Evolutionary conservation across 208 protist species (phyloP).

Genomic region (Crithidia bombi): DNA sequence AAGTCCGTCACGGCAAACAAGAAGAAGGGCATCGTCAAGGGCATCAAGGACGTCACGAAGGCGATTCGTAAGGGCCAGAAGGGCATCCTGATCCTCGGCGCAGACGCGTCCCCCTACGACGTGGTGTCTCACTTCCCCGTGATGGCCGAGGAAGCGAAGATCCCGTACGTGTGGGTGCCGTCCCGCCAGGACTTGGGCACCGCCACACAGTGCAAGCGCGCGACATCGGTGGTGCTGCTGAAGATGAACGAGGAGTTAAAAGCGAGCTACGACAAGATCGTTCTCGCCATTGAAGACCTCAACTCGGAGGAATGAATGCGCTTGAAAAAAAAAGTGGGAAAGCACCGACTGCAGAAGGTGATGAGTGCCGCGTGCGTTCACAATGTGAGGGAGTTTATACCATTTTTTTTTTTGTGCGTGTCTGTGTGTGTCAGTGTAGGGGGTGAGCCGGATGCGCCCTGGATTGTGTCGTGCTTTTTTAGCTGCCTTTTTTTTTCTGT

Average conservation of each 20-base stretch:
- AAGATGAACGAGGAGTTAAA: slow-evolving; percentile 83
- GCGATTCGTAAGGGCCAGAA: slow-evolving; percentile 92
- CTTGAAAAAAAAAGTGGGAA: too few species aligned
- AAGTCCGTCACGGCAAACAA: slow-evolving; percentile 91
- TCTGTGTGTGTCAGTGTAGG: too few species aligned
- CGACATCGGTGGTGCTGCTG: slow-evolving; percentile 92
- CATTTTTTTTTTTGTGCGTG: too few species aligned
- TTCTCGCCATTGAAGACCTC: slow-evolving; percentile 87
- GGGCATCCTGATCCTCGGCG: slow-evolving; percentile 90
- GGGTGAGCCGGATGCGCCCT: too few species aligned
- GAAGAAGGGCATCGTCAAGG: slow-evolving; percentile 91
- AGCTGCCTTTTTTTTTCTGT: too few species aligned
- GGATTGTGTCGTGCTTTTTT: too few species aligned
- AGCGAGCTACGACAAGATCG: slow-evolving; percentile 91
- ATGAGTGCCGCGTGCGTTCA: too few species aligned
- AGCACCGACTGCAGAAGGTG: too few species aligned
- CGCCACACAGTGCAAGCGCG: slow-evolving; percentile 93
- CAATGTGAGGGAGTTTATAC: too few species aligned
- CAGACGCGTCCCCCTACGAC: slow-evolving; percentile 93
- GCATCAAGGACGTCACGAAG: slow-evolving; percentile 96
- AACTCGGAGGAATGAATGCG: slow-evolving; percentile 75
- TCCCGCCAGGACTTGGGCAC: slow-evolving; percentile 93
- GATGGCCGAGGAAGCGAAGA: slow-evolving; percentile 91
- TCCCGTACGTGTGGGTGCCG: slow-evolving; percentile 94
- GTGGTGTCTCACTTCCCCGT: slow-evolving; percentile 95